Base-by-base conservation (phyloP, 306 rosid genomes). In the apple (Malus domestica) region DNA sequence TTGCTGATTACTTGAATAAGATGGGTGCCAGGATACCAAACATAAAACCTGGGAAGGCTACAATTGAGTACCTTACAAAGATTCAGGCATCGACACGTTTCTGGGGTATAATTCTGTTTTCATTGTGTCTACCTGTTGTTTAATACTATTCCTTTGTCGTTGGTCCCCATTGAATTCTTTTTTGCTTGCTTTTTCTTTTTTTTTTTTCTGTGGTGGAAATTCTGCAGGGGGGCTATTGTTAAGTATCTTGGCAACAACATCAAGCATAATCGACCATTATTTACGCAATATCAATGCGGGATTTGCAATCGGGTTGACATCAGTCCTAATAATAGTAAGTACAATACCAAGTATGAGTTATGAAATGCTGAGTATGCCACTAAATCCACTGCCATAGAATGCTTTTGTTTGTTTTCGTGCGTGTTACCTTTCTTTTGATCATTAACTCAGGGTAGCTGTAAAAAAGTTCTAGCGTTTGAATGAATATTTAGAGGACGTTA, bases 21-120 rank as follows among this genome's bases (percentile, higher is more conserved):
- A 95, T 95, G 99, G 99, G 97, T 81, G 97, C 99, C 6, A 87
- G 97, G 87, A 90, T 95, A 76, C 99, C 99, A 42, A 89, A 82
- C 68, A 84, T 92, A 76, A 95, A 95, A 84, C 97, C 99, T 63
- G 99, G 99, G 76, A 95, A 88, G 84, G 99, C 99, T 82, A 92
- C 99, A 16, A 88, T 92, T 71, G 97, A 92, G 72, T 95, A 95
- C 86, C 97, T 95, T 51, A 54, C 97, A 22, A 95, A 92, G 88
- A 88, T 95, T 84, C 99, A 95, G 89, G 96, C 99, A 80, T 95
- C 99, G 18, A 90, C 99, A 54, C 93, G 99, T 58, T 95, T 95
- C 79, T 92, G 99, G 99, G 99, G 99, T 95, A 78, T 67, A 83
- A 69, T 74, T 81, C 68, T 83, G 40, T 62, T 46, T 66, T 29